A percentile compares a stretch with the other conserved stretches of the same genome.
These are phyloP conservation scores for Grifola frondosa DNA, from an alignment of 1,284 basidiomycete species.

Conservation along the genomic window DNA sequence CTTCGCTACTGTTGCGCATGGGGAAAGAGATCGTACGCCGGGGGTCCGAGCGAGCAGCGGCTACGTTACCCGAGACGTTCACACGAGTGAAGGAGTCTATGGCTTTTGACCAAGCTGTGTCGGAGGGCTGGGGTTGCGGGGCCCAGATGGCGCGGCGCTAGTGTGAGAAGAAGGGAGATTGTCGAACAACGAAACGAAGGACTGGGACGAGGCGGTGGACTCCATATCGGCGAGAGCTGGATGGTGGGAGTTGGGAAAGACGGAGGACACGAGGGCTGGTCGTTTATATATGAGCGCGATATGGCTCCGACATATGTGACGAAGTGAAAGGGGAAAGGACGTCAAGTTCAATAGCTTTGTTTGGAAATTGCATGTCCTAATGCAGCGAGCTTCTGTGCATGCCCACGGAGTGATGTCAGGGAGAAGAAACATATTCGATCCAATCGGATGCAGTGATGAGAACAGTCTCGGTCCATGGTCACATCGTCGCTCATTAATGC, in stretches of 20 bases:
- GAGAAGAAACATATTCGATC: conserved; percentile 9
- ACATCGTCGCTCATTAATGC: conserved; percentile 15
- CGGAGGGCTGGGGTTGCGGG: conserved; percentile 67
- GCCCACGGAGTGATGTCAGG: conserved; percentile 17
- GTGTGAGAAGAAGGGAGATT: conserved; percentile 22
- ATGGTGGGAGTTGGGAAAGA: conserved; percentile 21
- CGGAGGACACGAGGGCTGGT: conserved; percentile 7
- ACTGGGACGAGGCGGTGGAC: conserved; percentile 19
- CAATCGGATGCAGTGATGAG: conserved; percentile 1
- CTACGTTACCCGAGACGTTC: conserved; percentile 37
- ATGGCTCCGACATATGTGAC: conserved; percentile 11
- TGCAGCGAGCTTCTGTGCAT: conserved; percentile 16
- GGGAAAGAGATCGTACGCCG: conserved; percentile 27
- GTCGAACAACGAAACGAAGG: conserved; percentile 32
- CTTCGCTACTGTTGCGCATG: conserved; percentile 43
- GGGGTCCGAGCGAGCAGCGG: conserved; percentile 22
- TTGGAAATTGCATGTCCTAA: conserved; percentile 20
- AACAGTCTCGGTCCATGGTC: conserved; percentile 19
- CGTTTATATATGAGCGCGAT: conserved; percentile 26
- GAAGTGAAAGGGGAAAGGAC: conserved; percentile 9
- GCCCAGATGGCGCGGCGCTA: conserved; percentile 66
- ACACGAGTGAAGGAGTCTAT: conserved; percentile 58
- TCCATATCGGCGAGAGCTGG: conserved; percentile 25
- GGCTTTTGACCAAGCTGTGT: conserved; percentile 61
- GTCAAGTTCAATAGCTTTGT: conserved; percentile 6